phyloP scores from a whole-genome alignment of 306 rosid species.

The Lupinus albus region DNA sequence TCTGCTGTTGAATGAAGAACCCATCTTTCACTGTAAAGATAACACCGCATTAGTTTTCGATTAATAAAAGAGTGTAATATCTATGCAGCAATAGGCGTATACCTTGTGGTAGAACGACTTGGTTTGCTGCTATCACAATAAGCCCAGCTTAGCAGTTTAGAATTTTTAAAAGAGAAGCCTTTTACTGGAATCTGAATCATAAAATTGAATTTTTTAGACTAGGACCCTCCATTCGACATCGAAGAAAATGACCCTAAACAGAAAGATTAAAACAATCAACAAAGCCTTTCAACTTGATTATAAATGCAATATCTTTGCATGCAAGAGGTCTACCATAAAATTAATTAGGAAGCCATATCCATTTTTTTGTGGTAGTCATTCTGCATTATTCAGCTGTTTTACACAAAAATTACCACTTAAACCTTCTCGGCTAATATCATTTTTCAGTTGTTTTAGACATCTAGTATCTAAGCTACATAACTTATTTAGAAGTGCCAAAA shows the following conservation, averaged over 20 bases:
- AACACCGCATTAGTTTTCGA: constrained; percentile 27
- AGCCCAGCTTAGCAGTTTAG: constrained; percentile 73
- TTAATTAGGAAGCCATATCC: constrained; percentile 10
- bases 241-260: neutral
- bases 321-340: neutral
- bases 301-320: neutral
- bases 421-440: constrained; percentile 12
- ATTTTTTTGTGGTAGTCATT: neutral
- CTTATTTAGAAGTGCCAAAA: neutral
- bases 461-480: constrained; percentile 5
- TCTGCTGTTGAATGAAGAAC: constrained; percentile 81
- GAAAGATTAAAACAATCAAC: constrained; percentile 21
- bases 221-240: constrained; percentile 34
- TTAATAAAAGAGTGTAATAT: too few species aligned
- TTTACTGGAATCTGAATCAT: constrained; percentile 68
- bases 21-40: constrained; percentile 75
- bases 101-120: constrained; percentile 69
- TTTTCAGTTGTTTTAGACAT: constrained; percentile 32
- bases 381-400: too few species aligned
- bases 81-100: constrained; percentile 33
- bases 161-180: constrained; percentile 69
- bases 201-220: constrained; percentile 32
- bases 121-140: constrained; percentile 91
- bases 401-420: too few species aligned
- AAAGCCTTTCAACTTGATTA: constrained; percentile 21